Evolutionary conservation across 140 eudicot genomes (phyloP), one percentile per base, ranked within the genome.

Genomic region (Ambrosia hybrid): DNA sequence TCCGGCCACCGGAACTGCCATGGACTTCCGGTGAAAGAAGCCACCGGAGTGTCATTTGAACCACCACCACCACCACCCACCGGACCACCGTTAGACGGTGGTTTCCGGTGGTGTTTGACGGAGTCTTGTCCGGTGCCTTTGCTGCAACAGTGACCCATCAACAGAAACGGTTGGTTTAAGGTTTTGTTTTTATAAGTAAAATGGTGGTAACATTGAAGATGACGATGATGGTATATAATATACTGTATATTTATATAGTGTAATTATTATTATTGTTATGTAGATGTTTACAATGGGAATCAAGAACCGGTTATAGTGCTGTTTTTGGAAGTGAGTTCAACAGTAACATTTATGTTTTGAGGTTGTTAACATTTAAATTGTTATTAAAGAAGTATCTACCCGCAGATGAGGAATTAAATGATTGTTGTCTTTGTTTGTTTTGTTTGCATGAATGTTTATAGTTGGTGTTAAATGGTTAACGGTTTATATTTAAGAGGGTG

Each of bases 81-180:
- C 11, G 53, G 9, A 26, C 55, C 81, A 67, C 0, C 70, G 53
- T 66, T 79, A 52, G 81, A 43, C 45, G 68, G 64, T 16, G 71
- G 80, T 41, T 13, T 57, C 37, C 38, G 69, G 74, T 64, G 76
- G 67, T 14, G 77, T 74, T 48, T 48, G 53, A 9, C 8, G 53
- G 8, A 6, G 56, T 65, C 37, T 58, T 59, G 79, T 46, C 8
- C 74, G 30, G 15, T 15, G 72, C 72, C 65, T 67, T 80, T 92
- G 76, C 93, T 87, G 68, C 88, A 92, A 51, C 95, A 89, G 14
- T 87, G 95, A 37, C 98, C 96, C 98, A 89, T 92, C 52, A 38
- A 13, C 33, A 9, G 3, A 30, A 10, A 26, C 13, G 4, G 36
- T 12, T 41, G 48, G 65, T 63, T 62, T 12, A 55, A 9, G 26